Conservation (phyloP, 352 stramenopile genomes). For the Thraustochytrium sp. region DNA sequence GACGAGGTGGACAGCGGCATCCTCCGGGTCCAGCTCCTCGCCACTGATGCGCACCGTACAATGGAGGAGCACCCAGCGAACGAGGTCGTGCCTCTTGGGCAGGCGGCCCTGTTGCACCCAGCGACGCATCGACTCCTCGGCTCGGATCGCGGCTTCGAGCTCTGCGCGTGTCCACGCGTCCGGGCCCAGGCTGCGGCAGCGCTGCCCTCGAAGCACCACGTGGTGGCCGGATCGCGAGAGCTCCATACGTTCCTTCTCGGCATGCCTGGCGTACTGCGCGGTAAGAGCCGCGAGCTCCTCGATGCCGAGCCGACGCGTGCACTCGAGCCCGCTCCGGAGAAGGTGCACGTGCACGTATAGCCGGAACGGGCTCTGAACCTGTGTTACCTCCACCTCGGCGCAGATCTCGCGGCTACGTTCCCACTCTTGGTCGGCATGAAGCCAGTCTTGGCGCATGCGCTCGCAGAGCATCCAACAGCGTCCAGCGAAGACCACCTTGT, state of each 20-base stretch:
- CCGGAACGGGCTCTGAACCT: conserved; percentile 16
- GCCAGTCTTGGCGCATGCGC: not conserved
- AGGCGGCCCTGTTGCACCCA: not conserved
- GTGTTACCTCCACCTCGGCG: conserved; percentile 23
- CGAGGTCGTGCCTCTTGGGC: not conserved
- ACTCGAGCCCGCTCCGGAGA: not conserved
- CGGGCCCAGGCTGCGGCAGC: conserved; percentile 25
- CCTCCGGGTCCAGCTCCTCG: conserved; percentile 15
- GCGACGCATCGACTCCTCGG: not conserved
- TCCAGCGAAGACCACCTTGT: not conserved
- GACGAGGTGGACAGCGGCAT: not conserved
- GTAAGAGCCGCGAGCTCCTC: conserved; percentile 14
- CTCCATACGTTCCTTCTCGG: not conserved
- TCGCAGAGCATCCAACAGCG: conserved; percentile 39
- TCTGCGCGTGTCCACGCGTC: not conserved
- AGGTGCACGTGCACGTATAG: conserved; percentile 5
- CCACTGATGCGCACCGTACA: conserved; percentile 10
- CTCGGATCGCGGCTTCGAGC: not conserved
- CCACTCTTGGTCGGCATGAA: conserved; percentile 10
- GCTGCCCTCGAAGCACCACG: not conserved
- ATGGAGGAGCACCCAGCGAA: conserved; percentile 25
- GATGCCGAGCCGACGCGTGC: not conserved
- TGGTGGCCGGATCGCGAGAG: conserved; percentile 1
- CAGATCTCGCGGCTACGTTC: not conserved
- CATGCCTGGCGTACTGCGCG: not conserved